These are phyloP conservation scores for Dissophora globulifera DNA, from an alignment of 192 early-diverging fungal genomes.

Conservation along the genomic window DNA sequence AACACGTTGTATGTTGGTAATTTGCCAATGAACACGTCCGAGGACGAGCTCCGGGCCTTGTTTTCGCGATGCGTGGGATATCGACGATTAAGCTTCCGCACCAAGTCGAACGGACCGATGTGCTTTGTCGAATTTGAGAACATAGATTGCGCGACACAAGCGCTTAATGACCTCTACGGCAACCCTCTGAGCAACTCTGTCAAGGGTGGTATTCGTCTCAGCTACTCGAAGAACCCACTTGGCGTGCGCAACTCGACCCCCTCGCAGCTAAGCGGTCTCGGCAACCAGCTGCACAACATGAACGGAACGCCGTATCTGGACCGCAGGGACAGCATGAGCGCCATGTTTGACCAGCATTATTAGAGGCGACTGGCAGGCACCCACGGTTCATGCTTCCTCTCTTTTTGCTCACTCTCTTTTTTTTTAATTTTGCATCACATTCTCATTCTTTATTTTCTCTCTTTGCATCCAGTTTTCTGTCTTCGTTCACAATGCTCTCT, in stretches of 20 bases:
- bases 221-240: slow-evolving; percentile 97
- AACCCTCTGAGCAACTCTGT: slow-evolving; percentile 84
- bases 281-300: slow-evolving; percentile 25
- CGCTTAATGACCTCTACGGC: slow-evolving; percentile 88
- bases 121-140: slow-evolving; percentile 99
- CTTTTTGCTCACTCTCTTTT: no score
- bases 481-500: no score
- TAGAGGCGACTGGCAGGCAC: background rate
- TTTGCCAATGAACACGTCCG: slow-evolving; percentile 87
- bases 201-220: slow-evolving; percentile 93
- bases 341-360: slow-evolving; percentile 55
- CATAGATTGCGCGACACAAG: slow-evolving; percentile 89
- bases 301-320: slow-evolving; percentile 37
- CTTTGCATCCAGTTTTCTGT: background rate
- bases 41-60: slow-evolving; percentile 88
- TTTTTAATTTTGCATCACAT: background rate
- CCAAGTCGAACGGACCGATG: slow-evolving; percentile 94
- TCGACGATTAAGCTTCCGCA: slow-evolving; percentile 89
- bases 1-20: slow-evolving; percentile 99
- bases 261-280: slow-evolving; percentile 35
- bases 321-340: slow-evolving; percentile 51
- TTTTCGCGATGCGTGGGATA: slow-evolving; percentile 88
- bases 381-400: background rate
- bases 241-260: slow-evolving; percentile 74
- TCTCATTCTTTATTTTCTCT: slow-evolving; percentile 1